Percentiles rank a stretch among this genome's conserved stretches.
These are phyloP conservation scores for Corymbia maculata DNA, from an alignment of 345 rosid species.

Conservation along the genomic window DNA sequence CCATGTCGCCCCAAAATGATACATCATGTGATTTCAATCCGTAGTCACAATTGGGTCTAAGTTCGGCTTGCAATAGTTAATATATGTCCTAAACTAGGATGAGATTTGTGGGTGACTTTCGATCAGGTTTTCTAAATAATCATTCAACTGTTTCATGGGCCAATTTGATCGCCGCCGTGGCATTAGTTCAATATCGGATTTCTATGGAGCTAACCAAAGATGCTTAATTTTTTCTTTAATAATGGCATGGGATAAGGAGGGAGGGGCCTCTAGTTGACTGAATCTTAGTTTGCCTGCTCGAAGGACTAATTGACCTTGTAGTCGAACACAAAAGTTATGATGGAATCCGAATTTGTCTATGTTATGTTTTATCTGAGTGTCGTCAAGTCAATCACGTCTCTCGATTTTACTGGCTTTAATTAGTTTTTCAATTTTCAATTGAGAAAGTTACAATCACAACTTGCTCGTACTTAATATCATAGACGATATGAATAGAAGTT, in stretches of 20 bases:
- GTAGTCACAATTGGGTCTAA: neutral
- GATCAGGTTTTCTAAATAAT: no score
- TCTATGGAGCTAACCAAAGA: neutral
- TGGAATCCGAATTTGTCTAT: neutral
- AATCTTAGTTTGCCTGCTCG: accelerated
- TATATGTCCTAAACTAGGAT: no score
- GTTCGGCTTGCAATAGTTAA: accelerated
- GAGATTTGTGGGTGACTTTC: accelerated
- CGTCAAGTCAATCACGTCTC: no score
- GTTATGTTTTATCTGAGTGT: neutral
- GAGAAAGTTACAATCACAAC: neutral
- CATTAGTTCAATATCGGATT: neutral
- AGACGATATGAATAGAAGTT: accelerated
- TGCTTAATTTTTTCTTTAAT: no score
- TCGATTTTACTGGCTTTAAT: neutral
- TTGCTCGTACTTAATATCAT: neutral
- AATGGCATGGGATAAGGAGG: no score
- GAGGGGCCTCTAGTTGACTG: no score
- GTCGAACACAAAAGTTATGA: no score
- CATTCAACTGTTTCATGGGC: no score
- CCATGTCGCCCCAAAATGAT: accelerated
- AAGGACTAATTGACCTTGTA: neutral
- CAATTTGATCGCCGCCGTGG: neutral
- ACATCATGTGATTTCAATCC: neutral
- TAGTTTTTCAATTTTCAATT: neutral